Evolutionary conservation across 129 eudicot species (phyloP).

Genomic region (Logfia minima): DNA sequence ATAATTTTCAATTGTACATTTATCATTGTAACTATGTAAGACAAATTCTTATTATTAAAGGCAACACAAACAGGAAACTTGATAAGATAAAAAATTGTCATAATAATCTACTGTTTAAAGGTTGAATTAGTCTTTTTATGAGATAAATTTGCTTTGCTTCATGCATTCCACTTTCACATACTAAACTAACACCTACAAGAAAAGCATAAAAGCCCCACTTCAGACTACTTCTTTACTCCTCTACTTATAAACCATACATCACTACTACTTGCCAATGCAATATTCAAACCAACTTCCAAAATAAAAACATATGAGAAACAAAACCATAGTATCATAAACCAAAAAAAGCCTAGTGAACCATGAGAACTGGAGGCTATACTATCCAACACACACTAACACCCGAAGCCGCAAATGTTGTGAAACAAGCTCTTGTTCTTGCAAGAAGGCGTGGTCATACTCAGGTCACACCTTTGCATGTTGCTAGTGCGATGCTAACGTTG

Average conservation of each 20-base stretch:
- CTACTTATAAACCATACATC: constrained; percentile 29
- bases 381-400: constrained; percentile 72
- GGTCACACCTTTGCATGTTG: constrained; percentile 88
- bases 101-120: constrained; percentile 30
- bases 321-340: constrained; percentile 23
- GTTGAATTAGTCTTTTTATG: constrained; percentile 39
- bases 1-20: background rate
- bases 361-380: constrained; percentile 79
- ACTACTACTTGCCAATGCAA: constrained; percentile 34
- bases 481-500: constrained; percentile 75
- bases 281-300: constrained; percentile 35
- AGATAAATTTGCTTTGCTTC: constrained; percentile 64
- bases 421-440: constrained; percentile 72
- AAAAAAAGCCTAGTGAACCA: constrained; percentile 17
- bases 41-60: constrained; percentile 23
- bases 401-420: constrained; percentile 63
- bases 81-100: constrained; percentile 2
- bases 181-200: constrained; percentile 70
- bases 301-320: constrained; percentile 33
- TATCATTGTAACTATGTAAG: constrained; percentile 14
- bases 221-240: constrained; percentile 36
- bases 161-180: constrained; percentile 74
- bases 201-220: constrained; percentile 64
- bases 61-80: background rate
- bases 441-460: constrained; percentile 83